Conservation (phyloP, 2,329 filamentous ascomycete species). For the Cryphonectria japonica region DNA sequence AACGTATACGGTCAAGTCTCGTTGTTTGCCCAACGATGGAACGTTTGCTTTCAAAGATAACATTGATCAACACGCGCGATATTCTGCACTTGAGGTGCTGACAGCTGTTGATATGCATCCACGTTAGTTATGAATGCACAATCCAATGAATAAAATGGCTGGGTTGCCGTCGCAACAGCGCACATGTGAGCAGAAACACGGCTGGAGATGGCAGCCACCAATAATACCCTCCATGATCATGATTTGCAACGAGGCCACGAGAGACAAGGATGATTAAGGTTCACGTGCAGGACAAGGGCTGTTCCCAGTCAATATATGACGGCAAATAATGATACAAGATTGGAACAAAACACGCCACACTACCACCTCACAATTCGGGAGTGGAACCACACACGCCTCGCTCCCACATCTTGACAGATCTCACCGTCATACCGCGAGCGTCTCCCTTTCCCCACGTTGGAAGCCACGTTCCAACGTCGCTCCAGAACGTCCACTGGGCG, state of each 20-base stretch:
- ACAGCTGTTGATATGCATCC: background rate
- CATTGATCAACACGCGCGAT: background rate
- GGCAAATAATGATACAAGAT: background rate
- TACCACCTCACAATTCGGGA: conserved; percentile 20
- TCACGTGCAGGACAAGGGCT: background rate
- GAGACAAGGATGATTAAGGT: conserved; percentile 10
- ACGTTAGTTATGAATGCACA: background rate
- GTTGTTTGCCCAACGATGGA: background rate
- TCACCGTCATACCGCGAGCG: conserved; percentile 49
- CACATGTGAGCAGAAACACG: background rate
- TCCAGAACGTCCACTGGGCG: conserved; percentile 48
- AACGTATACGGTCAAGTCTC: background rate
- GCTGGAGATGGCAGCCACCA: background rate
- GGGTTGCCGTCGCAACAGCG: background rate
- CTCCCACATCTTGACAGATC: conserved; percentile 53
- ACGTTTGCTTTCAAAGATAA: background rate
- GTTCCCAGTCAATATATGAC: background rate
- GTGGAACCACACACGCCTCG: conserved; percentile 37
- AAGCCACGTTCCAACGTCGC: conserved; percentile 45
- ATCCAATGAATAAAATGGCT: background rate
- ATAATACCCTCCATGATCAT: background rate
- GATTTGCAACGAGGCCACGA: background rate
- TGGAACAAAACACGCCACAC: background rate
- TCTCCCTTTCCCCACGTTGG: conserved; percentile 51
- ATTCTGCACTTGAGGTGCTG: background rate